phyloP scores from a whole-genome alignment of 1,284 basidiomycete species.

The Sporisorium reilianum region DNA sequence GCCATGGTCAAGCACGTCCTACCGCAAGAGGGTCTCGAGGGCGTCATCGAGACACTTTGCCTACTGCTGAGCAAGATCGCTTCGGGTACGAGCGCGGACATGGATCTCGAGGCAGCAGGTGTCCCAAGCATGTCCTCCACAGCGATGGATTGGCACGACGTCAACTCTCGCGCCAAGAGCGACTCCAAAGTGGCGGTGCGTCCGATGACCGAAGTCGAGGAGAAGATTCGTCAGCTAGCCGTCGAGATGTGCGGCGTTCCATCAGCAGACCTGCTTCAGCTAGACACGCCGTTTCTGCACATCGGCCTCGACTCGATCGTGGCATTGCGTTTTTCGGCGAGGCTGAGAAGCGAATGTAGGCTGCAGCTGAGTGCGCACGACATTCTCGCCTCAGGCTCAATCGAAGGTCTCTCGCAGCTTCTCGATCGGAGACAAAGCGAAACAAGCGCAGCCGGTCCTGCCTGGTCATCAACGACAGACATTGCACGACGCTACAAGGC shows the following conservation, averaged over 20 bases:
- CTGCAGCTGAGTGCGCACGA: constrained; percentile 24
- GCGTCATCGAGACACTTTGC: constrained; percentile 4
- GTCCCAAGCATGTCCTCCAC: not conserved
- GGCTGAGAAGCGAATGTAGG: constrained; percentile 14
- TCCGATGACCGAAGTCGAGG: constrained; percentile 8
- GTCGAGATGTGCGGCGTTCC: constrained; percentile 3
- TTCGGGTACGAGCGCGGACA: not conserved
- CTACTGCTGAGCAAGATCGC: constrained; percentile 13
- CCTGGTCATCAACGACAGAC: not conserved
- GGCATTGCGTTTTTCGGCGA: constrained; percentile 21
- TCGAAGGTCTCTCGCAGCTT: constrained; percentile 7
- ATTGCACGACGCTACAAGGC: constrained; percentile 2
- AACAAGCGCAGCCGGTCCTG: not conserved
- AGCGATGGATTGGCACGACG: not conserved
- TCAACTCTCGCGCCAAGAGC: not conserved
- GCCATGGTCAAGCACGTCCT: constrained; percentile 6
- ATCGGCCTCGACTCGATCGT: constrained; percentile 30
- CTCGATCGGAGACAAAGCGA: not conserved
- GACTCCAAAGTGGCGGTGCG: not conserved
- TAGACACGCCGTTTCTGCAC: constrained; percentile 9
- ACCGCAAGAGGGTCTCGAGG: constrained; percentile 9
- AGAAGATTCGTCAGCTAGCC: constrained; percentile 11
- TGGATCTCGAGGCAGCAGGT: constrained; percentile 7
- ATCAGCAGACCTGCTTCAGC: constrained; percentile 11
- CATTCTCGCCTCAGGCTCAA: constrained; percentile 8